A percentile compares a stretch with the other conserved stretches of the same genome.
Evolutionary conservation across 2,329 filamentous ascomycete species (phyloP).

Genomic region (Alternaria viburni): DNA sequence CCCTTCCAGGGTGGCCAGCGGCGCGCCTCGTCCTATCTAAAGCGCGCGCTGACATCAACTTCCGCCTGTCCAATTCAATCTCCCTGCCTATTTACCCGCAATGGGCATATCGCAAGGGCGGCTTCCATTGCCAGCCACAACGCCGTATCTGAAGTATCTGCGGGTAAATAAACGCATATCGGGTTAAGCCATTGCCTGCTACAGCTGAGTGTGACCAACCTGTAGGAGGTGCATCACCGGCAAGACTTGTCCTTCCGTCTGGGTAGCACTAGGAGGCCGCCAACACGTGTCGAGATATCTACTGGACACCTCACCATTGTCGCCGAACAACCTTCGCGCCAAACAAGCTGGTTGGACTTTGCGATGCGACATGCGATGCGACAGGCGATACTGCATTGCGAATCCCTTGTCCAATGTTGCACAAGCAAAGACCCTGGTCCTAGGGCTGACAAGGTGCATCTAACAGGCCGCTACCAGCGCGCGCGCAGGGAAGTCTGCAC

Average conservation of each 20-base stretch:
- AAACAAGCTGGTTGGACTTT: background rate
- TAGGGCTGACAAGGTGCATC: constrained; percentile 17
- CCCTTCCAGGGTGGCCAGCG: constrained; percentile 3
- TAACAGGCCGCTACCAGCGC: constrained; percentile 1
- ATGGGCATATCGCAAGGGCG: constrained; percentile 27
- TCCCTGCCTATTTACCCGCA: constrained; percentile 41
- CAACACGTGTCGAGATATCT: constrained; percentile 12
- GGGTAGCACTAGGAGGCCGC: constrained; percentile 1
- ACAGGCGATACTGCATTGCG: background rate
- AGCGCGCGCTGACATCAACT: constrained; percentile 32
- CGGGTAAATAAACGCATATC: constrained; percentile 27
- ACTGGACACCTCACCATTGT: constrained; percentile 3
- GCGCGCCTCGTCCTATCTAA: constrained; percentile 10
- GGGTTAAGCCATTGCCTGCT: constrained; percentile 30
- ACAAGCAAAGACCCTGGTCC: constrained; percentile 24
- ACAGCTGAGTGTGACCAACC: constrained; percentile 28
- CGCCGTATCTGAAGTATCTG: constrained; percentile 12
- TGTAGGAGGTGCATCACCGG: constrained; percentile 30
- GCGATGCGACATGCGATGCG: background rate
- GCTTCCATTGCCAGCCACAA: constrained; percentile 24
- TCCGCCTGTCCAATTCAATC: constrained; percentile 31
- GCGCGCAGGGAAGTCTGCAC: constrained; percentile 15
- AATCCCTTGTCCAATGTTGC: constrained; percentile 14
- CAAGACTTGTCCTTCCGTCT: background rate
- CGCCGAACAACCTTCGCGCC: background rate